Evolutionary conservation across 371 early-diverging fungal genomes (phyloP).

Genomic region (Chytridium lagenaria): DNA sequence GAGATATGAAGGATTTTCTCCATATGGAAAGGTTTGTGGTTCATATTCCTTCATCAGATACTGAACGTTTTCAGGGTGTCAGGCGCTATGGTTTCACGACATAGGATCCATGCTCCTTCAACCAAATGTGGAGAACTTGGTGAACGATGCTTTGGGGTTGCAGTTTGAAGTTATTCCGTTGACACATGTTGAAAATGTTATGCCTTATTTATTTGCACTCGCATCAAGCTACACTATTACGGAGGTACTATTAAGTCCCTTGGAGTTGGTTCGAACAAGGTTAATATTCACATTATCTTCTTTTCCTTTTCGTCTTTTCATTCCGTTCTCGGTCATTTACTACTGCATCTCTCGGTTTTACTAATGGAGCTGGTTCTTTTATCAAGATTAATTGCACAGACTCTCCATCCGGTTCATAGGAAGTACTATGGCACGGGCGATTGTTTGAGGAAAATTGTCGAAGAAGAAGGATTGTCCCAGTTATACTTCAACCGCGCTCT

Average conservation of each 20-base stretch:
- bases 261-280: slow-evolving; percentile 54
- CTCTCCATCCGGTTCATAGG: slow-evolving; percentile 46
- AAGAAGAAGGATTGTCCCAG: slow-evolving; percentile 77
- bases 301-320: too few species aligned
- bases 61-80: slow-evolving; percentile 29
- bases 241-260: slow-evolving; percentile 49
- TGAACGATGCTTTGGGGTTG: slow-evolving; percentile 41
- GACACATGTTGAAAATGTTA: slow-evolving; percentile 33
- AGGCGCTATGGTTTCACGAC: slow-evolving; percentile 40
- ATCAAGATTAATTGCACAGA: slow-evolving; percentile 50
- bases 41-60: neutral
- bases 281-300: too few species aligned
- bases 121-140: slow-evolving; percentile 43
- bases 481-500: slow-evolving; percentile 65
- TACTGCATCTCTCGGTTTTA: too few species aligned
- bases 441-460: slow-evolving; percentile 73
- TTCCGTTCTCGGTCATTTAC: too few species aligned
- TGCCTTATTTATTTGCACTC: slow-evolving; percentile 35
- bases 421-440: slow-evolving; percentile 74
- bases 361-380: too few species aligned
- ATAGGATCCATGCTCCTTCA: slow-evolving; percentile 39
- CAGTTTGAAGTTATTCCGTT: slow-evolving; percentile 43
- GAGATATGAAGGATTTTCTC: slow-evolving; percentile 45
- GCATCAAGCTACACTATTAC: slow-evolving; percentile 49
- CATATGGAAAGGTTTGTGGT: slow-evolving; percentile 57